Evolutionary conservation across 2,329 filamentous ascomycete species (phyloP), one percentile per base, ranked within the genome.

Genomic region (Diplodia seriata): DNA sequence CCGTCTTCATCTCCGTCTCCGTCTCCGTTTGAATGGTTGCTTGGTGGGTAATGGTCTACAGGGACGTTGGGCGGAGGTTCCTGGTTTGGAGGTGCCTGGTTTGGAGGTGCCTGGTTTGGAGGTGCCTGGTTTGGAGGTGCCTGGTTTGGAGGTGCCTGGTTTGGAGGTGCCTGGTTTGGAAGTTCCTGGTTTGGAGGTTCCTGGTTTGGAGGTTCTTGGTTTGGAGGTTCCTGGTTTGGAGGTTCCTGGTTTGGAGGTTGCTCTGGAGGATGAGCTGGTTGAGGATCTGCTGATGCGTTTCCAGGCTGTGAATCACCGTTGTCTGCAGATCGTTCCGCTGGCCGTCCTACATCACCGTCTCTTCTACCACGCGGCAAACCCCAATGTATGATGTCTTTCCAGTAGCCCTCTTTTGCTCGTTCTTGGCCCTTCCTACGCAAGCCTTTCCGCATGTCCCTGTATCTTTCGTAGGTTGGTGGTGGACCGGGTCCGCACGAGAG

Each of bases 351-450:
- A 11, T 14, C 36, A 38, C 36, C 36, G 9, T 57, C 12, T 14
- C 12, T 14, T 14, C 40, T n/a, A 33, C 40, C 54, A 29, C 36
- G 36, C n/a, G 43, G 59, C 31, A 51, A 31, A 26, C 59, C 59
- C 59, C 47, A 63, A 11, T 51, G 43, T 9, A 63, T 51, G 4
- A 63, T 6, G 29, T 53, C 59, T 23, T 63, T 63, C 43, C 47
- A 63, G 40, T 38, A 51, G 11, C 59, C 47, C 31, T 26, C 7
- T 7, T 11, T 2, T 3, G 47, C 59, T 49, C n/a, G 26, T n/a
- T 63, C n/a, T 14, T 38, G 47, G 9, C 59, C 59, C 20, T 51
- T 51, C 31, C 26, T 51, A n/a, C 59, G 29, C 29, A 14, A 18
- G 3, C 9, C 14, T 15, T 6, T 11, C n/a, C 59, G 26, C 43